Percentiles rank a stretch among this genome's conserved stretches.
phyloP scores from a whole-genome alignment of 768 basidiomycete species.

The Mycena floridula region DNA sequence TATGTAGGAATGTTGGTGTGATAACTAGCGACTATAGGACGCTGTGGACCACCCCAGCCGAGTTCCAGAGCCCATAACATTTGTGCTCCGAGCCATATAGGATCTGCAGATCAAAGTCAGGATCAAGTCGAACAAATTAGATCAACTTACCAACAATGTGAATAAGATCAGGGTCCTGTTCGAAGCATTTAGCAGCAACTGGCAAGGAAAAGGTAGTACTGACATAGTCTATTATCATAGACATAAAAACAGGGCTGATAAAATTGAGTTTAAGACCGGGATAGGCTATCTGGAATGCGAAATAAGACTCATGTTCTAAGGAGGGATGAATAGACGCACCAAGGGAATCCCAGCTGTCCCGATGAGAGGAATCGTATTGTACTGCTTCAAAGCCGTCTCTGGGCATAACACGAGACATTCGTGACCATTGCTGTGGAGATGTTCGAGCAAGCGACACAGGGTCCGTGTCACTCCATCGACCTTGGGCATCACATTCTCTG shows the following conservation, averaged over 20 bases:
- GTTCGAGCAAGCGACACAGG: slow-evolving; percentile 31
- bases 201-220: not conserved
- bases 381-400: slow-evolving; percentile 9
- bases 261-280: not conserved
- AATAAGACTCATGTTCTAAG: slow-evolving; percentile 1
- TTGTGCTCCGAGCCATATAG: slow-evolving; percentile 41
- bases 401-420: slow-evolving; percentile 36
- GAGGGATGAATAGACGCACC: slow-evolving; percentile 8
- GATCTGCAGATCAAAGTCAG: slow-evolving; percentile 39
- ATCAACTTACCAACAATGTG: slow-evolving; percentile 5
- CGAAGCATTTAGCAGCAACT: no score
- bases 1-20: slow-evolving; percentile 14
- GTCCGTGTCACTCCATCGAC: slow-evolving; percentile 40
- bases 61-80: slow-evolving; percentile 30
- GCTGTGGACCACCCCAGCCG: slow-evolving; percentile 13
- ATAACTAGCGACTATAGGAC: slow-evolving; percentile 6
- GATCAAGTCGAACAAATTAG: slow-evolving; percentile 26
- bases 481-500: slow-evolving; percentile 34
- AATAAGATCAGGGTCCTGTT: not conserved
- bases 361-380: slow-evolving; percentile 2
- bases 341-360: slow-evolving; percentile 6
- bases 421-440: slow-evolving; percentile 33
- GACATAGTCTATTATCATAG: not conserved
- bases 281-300: not conserved
- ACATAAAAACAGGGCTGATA: not conserved